Evolutionary conservation across 2,329 filamentous ascomycete genomes (phyloP).

Genomic region (Drechslerella coelobrocha): DNA sequence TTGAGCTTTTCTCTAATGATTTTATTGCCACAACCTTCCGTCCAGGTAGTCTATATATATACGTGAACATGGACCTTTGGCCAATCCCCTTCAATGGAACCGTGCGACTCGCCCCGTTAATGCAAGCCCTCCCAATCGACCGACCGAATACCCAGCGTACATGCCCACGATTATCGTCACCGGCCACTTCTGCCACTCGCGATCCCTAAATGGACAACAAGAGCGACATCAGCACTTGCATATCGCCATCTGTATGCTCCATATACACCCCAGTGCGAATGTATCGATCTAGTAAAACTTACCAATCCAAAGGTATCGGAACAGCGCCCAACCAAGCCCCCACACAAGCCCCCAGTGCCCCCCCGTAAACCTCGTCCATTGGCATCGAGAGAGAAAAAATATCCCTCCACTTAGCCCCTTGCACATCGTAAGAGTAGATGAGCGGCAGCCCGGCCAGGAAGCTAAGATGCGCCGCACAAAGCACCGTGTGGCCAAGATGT

Average conservation of each 20-base stretch:
- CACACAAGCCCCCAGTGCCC: constrained; percentile 74
- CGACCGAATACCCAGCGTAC: constrained; percentile 78
- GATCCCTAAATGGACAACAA: constrained; percentile 69
- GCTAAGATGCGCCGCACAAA: constrained; percentile 81
- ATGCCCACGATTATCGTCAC: constrained; percentile 85
- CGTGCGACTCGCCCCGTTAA: constrained; percentile 59
- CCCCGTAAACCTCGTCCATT: constrained; percentile 84
- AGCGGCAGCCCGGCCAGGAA: constrained; percentile 79
- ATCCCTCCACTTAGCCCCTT: constrained; percentile 72
- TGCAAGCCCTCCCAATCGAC: constrained; percentile 67
- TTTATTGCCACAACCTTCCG: constrained; percentile 9
- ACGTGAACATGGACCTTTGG: neutral
- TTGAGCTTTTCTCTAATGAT: neutral
- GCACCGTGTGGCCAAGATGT: constrained; percentile 76
- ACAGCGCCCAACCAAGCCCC: constrained; percentile 94
- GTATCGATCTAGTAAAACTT: constrained; percentile 51
- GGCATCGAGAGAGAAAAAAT: constrained; percentile 73
- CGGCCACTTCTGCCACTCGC: constrained; percentile 99
- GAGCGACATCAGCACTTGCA: constrained; percentile 18
- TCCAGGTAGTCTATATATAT: neutral
- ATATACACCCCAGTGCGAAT: constrained; percentile 2
- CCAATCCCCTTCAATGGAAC: constrained; percentile 5
- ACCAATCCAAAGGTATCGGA: constrained; percentile 94
- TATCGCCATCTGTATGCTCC: neutral
- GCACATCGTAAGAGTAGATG: constrained; percentile 84